These are phyloP conservation scores for Fusarium miscanthi DNA, from an alignment of 2,329 filamentous ascomycete species.

Conservation along the genomic window DNA sequence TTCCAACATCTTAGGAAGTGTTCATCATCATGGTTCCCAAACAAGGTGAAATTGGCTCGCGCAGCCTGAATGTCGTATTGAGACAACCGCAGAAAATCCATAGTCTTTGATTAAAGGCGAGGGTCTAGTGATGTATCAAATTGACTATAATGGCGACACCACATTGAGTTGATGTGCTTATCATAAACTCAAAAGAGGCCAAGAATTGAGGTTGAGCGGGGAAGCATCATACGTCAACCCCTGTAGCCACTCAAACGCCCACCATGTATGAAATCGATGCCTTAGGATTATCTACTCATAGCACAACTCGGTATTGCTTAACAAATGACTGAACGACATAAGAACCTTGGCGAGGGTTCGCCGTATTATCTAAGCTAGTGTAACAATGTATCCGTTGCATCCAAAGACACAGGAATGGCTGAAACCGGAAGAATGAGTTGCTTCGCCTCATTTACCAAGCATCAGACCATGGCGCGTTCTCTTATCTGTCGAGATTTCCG, in stretches of 20 bases:
- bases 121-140: not conserved
- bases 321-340: not conserved
- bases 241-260: slow-evolving; percentile 12
- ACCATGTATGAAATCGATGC: not conserved
- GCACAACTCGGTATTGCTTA: not conserved
- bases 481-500: slow-evolving; percentile 49
- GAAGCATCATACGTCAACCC: slow-evolving; percentile 20
- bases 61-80: slow-evolving; percentile 19
- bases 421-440: slow-evolving; percentile 10
- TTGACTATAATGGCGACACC: not conserved
- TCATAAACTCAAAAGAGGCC: slow-evolving; percentile 1
- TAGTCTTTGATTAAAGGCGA: not conserved
- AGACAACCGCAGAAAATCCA: slow-evolving; percentile 21
- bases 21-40: slow-evolving; percentile 46
- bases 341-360: not conserved
- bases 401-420: slow-evolving; percentile 1
- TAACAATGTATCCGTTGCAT: slow-evolving; percentile 5
- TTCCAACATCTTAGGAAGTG: slow-evolving; percentile 64
- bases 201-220: slow-evolving; percentile 23
- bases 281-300: not conserved
- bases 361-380: not conserved
- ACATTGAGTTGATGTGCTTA: not conserved
- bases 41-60: slow-evolving; percentile 48
- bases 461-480: slow-evolving; percentile 13
- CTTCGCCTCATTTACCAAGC: not conserved